Conservation (phyloP, 192 early-diverging fungal genomes). For the Coemansia sp. region DNA sequence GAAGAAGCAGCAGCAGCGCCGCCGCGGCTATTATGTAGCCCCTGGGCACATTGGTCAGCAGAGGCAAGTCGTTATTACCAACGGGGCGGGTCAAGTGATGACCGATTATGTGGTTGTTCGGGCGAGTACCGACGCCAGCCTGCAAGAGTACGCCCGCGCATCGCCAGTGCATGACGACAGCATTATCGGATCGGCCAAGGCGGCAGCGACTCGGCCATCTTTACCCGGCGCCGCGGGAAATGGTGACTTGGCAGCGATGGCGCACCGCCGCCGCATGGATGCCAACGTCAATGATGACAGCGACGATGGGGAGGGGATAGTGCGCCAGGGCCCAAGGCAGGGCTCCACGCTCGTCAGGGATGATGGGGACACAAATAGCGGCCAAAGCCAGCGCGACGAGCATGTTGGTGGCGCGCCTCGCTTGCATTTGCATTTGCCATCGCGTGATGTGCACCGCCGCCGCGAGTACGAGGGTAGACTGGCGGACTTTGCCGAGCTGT, state of each 20-base stretch:
- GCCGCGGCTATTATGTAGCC: slow-evolving; percentile 7
- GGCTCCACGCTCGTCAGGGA: slow-evolving; percentile 3
- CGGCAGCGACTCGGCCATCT: background rate
- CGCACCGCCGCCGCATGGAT: background rate
- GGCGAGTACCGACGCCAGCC: slow-evolving; percentile 15
- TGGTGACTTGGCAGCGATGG: background rate
- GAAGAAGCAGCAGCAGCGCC: slow-evolving; percentile 6
- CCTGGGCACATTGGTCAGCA: slow-evolving; percentile 10
- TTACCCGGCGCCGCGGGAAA: background rate
- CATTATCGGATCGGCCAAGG: background rate
- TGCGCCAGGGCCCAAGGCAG: background rate
- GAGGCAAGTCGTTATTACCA: slow-evolving; percentile 41
- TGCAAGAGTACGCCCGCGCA: slow-evolving; percentile 11
- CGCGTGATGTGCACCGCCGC: slow-evolving; percentile 12
- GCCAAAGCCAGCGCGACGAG: background rate
- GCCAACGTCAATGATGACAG: background rate
- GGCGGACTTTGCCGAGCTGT: slow-evolving; percentile 39
- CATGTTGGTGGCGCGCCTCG: background rate
- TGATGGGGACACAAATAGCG: background rate
- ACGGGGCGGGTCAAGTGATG: slow-evolving; percentile 49
- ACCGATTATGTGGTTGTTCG: slow-evolving; percentile 49
- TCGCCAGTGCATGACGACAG: slow-evolving; percentile 13
- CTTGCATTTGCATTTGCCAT: background rate
- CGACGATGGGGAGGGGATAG: slow-evolving; percentile 2
- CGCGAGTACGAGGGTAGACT: slow-evolving; percentile 38